These are phyloP conservation scores for Colletotrichum tropicicola DNA, from an alignment of 2,329 filamentous ascomycete genomes.

Conservation along the genomic window DNA sequence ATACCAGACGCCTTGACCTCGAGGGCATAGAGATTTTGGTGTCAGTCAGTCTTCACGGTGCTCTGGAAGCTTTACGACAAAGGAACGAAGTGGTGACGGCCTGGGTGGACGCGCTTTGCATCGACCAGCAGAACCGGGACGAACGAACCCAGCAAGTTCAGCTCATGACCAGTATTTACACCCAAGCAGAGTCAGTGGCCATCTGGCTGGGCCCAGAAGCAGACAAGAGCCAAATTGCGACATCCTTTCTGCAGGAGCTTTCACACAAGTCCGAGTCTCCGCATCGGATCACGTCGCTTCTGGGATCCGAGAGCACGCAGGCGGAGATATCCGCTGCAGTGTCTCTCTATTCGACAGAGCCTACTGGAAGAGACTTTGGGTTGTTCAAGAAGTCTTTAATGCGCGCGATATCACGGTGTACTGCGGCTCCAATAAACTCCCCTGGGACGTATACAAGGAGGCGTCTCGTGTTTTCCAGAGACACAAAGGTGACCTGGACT, in stretches of 20 bases:
- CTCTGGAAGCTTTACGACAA: constrained; percentile 31
- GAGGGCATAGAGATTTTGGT: constrained; percentile 28
- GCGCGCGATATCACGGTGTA: constrained; percentile 34
- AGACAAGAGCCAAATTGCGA: constrained; percentile 28
- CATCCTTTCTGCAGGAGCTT: constrained; percentile 25
- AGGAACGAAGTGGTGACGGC: constrained; percentile 17
- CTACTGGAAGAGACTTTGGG: constrained; percentile 46
- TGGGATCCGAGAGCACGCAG: constrained; percentile 12
- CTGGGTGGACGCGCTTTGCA: constrained; percentile 39
- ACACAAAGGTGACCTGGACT: constrained; percentile 21
- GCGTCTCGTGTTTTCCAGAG: constrained; percentile 29
- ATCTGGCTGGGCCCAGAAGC: constrained; percentile 34
- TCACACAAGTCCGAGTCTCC: neutral
- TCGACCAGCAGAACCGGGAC: constrained; percentile 12
- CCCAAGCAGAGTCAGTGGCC: constrained; percentile 27
- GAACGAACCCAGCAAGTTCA: constrained; percentile 14
- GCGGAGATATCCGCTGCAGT: constrained; percentile 33
- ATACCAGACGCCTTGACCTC: constrained; percentile 29
- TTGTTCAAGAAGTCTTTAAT: constrained; percentile 41
- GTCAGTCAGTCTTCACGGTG: constrained; percentile 32
- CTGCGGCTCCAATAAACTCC: constrained; percentile 34
- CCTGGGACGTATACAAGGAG: constrained; percentile 32
- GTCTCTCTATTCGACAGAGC: constrained; percentile 42
- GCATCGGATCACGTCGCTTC: constrained; percentile 18
- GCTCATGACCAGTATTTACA: constrained; percentile 33